These are phyloP conservation scores for Emergomyces pasteurianus DNA, from an alignment of 2,329 filamentous ascomycete genomes.

Conservation along the genomic window DNA sequence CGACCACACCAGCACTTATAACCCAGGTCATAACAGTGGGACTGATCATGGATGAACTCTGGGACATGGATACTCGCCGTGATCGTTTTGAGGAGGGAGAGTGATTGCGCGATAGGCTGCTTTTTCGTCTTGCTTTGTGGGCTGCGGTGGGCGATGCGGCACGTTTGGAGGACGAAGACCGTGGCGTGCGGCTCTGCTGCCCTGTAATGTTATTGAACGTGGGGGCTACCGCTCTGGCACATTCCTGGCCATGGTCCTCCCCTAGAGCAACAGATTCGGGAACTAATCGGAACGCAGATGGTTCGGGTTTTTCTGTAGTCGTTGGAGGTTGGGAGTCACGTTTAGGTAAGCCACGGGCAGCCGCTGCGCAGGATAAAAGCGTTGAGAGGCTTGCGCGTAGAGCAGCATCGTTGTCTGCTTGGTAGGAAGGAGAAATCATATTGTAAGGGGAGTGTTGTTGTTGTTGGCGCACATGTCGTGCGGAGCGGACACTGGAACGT, in stretches of 20 bases:
- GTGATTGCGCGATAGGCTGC: constrained; percentile 29
- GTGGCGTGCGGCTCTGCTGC: neutral
- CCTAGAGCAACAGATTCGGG: constrained; percentile 46
- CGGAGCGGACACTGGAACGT: constrained; percentile 19
- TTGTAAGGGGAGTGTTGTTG: constrained; percentile 48
- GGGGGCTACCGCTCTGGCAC: neutral
- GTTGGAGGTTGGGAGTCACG: constrained; percentile 21
- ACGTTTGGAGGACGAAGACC: constrained; percentile 8
- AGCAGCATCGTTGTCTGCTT: constrained; percentile 85
- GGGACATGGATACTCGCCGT: constrained; percentile 20
- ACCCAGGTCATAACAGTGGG: constrained; percentile 56
- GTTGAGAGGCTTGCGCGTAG: constrained; percentile 89
- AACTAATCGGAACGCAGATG: constrained; percentile 45
- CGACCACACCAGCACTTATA: constrained; percentile 52
- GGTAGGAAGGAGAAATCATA: constrained; percentile 61
- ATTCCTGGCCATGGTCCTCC: constrained; percentile 8
- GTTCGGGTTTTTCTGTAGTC: constrained; percentile 20
- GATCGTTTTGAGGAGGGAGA: constrained; percentile 27
- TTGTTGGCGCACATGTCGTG: constrained; percentile 31
- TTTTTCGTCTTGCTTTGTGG: constrained; percentile 14
- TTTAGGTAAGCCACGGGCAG: constrained; percentile 71
- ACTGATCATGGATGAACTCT: constrained; percentile 31
- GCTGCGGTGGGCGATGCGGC: constrained; percentile 13
- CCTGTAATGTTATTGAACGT: neutral
- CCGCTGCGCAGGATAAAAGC: constrained; percentile 84